Percentiles rank a stretch among this genome's conserved stretches.
These are phyloP conservation scores for Bolboschoenus planiculmis DNA, from an alignment of 176 grass and related monocot genomes.

Conservation along the genomic window DNA sequence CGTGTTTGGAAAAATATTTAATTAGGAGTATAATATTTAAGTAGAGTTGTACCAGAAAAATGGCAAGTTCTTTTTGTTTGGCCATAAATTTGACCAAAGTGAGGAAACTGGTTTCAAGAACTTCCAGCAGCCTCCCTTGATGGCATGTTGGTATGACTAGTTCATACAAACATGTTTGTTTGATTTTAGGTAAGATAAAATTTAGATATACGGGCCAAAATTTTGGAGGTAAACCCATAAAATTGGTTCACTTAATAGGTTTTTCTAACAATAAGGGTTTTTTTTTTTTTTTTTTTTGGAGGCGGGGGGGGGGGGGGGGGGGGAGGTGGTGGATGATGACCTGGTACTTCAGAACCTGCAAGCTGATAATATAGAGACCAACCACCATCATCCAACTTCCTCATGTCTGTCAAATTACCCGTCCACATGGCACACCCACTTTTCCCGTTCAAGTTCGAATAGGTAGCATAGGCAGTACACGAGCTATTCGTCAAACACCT, in stretches of 20 bases:
- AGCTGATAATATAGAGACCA: conserved; percentile 38
- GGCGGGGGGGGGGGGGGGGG: no score
- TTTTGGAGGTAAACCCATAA: not conserved
- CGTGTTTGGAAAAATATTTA: not conserved
- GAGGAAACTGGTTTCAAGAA: not conserved
- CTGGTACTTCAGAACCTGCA: conserved; percentile 34
- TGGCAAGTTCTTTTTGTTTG: not conserved
- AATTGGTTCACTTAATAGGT: not conserved
- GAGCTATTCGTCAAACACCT: conserved; percentile 56
- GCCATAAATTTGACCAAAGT: not conserved
- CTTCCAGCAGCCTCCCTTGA: not conserved
- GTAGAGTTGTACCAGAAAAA: not conserved
- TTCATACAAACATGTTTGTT: not conserved
- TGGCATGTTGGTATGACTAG: no score
- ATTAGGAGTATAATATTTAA: not conserved
- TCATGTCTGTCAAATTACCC: conserved; percentile 35
- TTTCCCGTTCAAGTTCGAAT: conserved; percentile 28
- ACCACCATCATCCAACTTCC: conserved; percentile 31
- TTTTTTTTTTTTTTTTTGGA: no score
- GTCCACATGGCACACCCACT: conserved; percentile 55
- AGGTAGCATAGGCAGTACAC: conserved; percentile 50
- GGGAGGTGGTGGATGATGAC: not conserved
- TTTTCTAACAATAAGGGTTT: not conserved
- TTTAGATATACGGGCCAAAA: not conserved
- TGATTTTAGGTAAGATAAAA: not conserved